phyloP scores from a whole-genome alignment of 2,329 filamentous ascomycete genomes.

The Talaromyces amestolkiae region DNA sequence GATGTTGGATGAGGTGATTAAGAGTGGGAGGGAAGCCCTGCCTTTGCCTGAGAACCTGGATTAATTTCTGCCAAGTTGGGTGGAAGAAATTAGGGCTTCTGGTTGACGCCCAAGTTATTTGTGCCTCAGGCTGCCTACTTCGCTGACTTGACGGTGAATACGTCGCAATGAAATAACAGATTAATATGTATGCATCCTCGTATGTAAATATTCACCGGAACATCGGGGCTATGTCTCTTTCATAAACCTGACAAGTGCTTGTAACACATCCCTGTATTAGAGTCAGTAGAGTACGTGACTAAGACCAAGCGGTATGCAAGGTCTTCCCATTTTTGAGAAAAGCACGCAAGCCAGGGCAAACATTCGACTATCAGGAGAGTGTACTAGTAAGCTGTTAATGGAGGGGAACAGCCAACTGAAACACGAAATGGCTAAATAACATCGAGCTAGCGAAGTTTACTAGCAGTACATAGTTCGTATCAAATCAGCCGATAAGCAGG shows the following conservation, averaged over 20 bases:
- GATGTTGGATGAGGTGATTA: constrained; percentile 26
- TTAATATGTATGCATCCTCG: neutral
- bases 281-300: neutral
- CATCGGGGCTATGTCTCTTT: neutral
- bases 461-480: neutral
- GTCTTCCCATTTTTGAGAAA: neutral
- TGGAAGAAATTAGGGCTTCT: neutral
- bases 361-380: neutral
- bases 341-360: neutral
- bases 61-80: neutral
- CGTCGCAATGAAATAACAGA: neutral
- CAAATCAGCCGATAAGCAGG: neutral
- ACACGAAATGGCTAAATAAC: neutral
- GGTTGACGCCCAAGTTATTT: neutral
- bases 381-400: neutral
- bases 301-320: neutral
- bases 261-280: neutral
- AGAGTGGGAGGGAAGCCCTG: constrained; percentile 21
- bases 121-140: neutral
- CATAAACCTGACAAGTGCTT: neutral
- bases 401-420: neutral
- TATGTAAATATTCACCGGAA: neutral
- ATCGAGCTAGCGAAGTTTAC: neutral
- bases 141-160: neutral
- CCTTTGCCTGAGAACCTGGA: neutral